Evolutionary conservation across 2,329 filamentous ascomycete genomes (phyloP).

Genomic region (Aspergillus japonicus): DNA sequence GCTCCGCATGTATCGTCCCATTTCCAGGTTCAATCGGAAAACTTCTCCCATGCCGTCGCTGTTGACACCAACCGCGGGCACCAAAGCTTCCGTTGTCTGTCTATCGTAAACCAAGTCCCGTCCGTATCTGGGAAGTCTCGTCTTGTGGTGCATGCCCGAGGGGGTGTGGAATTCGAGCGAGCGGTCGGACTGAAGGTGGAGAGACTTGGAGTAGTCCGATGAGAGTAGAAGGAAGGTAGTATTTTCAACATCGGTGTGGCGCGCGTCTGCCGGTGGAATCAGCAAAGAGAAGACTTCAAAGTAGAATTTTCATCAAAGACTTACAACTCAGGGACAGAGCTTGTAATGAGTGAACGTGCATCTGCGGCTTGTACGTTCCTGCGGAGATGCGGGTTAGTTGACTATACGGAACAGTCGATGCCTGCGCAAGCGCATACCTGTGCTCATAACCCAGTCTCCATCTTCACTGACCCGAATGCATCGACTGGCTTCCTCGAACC

Average conservation of each 20-base stretch:
- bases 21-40: constrained; percentile 85
- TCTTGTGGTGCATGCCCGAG: constrained; percentile 80
- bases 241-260: constrained; percentile 89
- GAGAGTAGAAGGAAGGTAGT: constrained; percentile 87
- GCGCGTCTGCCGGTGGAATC: constrained; percentile 45
- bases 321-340: constrained; percentile 86
- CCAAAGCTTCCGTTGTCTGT: constrained; percentile 75
- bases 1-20: constrained; percentile 89
- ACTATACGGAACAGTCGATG: not conserved
- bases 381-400: constrained; percentile 4
- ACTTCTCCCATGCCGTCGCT: constrained; percentile 85
- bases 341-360: constrained; percentile 92
- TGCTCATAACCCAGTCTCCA: constrained; percentile 96
- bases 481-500: constrained; percentile 91
- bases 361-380: constrained; percentile 74
- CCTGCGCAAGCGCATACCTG: constrained; percentile 55
- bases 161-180: constrained; percentile 91
- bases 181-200: constrained; percentile 90
- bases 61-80: constrained; percentile 86
- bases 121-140: constrained; percentile 89
- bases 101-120: constrained; percentile 84
- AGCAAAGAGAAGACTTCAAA: not conserved
- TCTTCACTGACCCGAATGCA: constrained; percentile 91
- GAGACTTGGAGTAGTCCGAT: constrained; percentile 86
- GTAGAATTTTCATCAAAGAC: not conserved